Evolutionary conservation across 257 asterid genomes (phyloP).

Genomic region (Solanum pinnatisectum): DNA sequence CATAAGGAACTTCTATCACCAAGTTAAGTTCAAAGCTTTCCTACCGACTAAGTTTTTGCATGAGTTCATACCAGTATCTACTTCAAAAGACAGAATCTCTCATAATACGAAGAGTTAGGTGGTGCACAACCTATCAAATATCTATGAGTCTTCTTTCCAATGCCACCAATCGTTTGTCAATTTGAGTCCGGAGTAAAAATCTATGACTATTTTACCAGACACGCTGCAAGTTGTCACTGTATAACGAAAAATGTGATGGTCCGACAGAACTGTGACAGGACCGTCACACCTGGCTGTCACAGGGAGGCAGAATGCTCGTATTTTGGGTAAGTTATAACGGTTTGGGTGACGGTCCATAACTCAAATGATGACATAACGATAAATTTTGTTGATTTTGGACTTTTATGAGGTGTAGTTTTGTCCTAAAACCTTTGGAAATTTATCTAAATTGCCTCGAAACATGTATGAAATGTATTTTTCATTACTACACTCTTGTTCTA

Average conservation of each 20-base stretch:
- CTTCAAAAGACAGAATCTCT: neutral
- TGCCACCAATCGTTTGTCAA: no score
- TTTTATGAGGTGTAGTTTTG: neutral
- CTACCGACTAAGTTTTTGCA: neutral
- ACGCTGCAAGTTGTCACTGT: neutral
- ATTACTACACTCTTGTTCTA: no score
- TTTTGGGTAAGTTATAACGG: neutral
- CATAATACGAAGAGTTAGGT: neutral
- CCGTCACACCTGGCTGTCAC: neutral
- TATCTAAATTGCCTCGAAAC: neutral
- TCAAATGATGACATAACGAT: no score
- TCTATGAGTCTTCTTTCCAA: neutral
- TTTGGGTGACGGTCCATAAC: neutral
- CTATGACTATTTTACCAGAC: neutral
- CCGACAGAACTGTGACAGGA: no score
- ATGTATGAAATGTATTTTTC: neutral
- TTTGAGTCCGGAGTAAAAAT: neutral
- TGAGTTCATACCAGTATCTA: neutral
- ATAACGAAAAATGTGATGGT: neutral
- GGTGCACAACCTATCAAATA: neutral
- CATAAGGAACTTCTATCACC: neutral
- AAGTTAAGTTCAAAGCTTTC: neutral
- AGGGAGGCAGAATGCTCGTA: neutral
- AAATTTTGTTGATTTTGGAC: neutral
- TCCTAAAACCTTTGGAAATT: neutral